Base-by-base conservation (phyloP, 1,284 basidiomycete species). In the Marasmius tenuissimus region DNA sequence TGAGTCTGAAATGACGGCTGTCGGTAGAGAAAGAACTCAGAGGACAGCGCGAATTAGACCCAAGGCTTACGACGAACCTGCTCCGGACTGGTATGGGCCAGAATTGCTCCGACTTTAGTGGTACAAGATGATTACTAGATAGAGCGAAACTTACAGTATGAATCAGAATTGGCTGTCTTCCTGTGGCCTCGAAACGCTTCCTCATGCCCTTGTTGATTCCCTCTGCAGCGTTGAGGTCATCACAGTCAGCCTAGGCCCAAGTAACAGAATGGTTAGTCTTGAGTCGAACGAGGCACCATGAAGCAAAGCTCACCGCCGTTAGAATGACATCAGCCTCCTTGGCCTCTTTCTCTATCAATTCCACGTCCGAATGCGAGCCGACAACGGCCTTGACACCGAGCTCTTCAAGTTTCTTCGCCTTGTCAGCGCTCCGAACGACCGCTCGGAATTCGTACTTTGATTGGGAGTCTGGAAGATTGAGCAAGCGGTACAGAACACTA, bases 131-230 rank as follows among this genome's bases (percentile, higher is more conserved):
- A 14, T 2, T 8, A 5, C 3, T 42, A 6, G 14, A 47, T 16
- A 18, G 20, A 20, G 8, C 8, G 8, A 7, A 33, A 50, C 79
- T 59, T 62, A 84, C 83, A 1, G 81, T 84, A 67, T 85, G 81
- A 48, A 86, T 84, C 40, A 82, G 72, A 49, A 79, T 75, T 1
- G 81, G 77, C 4, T 69, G 61, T 7, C 71, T 75, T 8, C 81
- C 80, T n/a, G 75, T 76, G 20, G 65, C 71, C 34, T 78, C 73
- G 59, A 77, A 75, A 27, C 78, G 72, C 57, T 74, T 76, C 69
- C 75, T 78, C 59, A 81, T 61, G 1, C 83, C 83, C 8, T 67
- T 69, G 40, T 85, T 64, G n/a, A 80, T 79, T 1, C 78, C 78
- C 45, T 76, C 63, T 0, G 76, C 74, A 3, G 78, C 75, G 7